Base-by-base conservation (phyloP, 2,329 filamentous ascomycete genomes). In the Talaromyces amestolkiae region DNA sequence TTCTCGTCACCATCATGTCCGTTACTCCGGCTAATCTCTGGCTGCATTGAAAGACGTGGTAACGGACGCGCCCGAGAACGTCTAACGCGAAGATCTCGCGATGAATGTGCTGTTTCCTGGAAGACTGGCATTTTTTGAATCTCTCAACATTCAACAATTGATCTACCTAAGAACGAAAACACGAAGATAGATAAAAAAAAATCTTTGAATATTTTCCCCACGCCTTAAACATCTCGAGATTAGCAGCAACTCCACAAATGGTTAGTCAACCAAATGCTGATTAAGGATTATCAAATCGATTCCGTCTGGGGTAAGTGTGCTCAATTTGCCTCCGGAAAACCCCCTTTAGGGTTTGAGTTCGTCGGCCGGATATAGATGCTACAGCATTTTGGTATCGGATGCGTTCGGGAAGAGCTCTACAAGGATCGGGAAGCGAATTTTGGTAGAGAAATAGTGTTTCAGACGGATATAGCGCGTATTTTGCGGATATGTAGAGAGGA, bases 31-130 rank as follows among this genome's bases (percentile, higher is more conserved):
- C 66, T 65, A 13, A 47, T 64, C 45, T 59, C 51, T 13, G 67
- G 51, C 5, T 69, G 58, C 1, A 74, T 72, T 0, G 74, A 69
- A 6, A 79, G 67, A 39, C 76, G 74, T 51, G 79, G 77, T 19
- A 80, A 68, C 51, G 78, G 77, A 37, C 74, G 72, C 11, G 76
- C 76, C 65, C 79, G 78, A 7, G 77, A 78, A 17, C 77, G 78
- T 15, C 76, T 72, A 13, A 79, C 74, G 61, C 78, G 77, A 6
- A 79, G 71, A 62, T 79, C 76, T n/a, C 78, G 76, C 41, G 74
- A 59, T n/a, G 22, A 15, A 33, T 59, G 56, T 31, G 56, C 37
- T n/a, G 56, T 59, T 59, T 59, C 56, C 22, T 59, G 56, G 17
- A 59, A 59, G 37, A 59, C 39, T 3, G 56, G 56, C 56, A 59